Base-by-base conservation (phyloP, 768 basidiomycete species). In the Fistulinella prunicolor region DNA sequence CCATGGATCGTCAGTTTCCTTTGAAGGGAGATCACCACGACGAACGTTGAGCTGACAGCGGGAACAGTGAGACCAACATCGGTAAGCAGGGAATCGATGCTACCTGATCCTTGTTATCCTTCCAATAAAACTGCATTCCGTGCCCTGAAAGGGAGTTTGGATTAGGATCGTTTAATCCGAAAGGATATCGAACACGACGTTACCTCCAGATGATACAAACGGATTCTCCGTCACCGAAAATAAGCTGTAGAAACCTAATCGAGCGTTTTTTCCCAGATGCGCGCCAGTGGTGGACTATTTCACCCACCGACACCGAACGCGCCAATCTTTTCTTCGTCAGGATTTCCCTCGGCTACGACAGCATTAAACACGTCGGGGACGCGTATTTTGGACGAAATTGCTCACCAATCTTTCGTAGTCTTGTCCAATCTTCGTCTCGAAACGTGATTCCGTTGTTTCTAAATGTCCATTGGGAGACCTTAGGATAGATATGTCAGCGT, bases 121-220 rank as follows among this genome's bases (percentile, higher is more conserved):
- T 94, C 92, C 92, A 97, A 64, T 94, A 89, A 64, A 96, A 97
- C 0, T 84, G 86, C 93, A 95, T 95, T 82, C 91, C 93, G 61
- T 88, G 80, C 26, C 82, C 92, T 79, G 62, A 51, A 41, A 54
- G 21, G 34, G 51, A 24, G 21, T 17, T 34, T 46, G 13, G 42
- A 50, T 7, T 21, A 35, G 26, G 10, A 32, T 3, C 13, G 13
- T 14, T 32, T 10, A 19, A 36, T 19, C 4, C 16, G 12, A 5
- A 19, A 19, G 6, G 5, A 36, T 6, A 8, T 36, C 5, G 16
- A 6, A n/a, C 17, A 36, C 12, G 9, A 34, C 13, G 9, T 12
- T 62, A 85, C 86, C 80, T 71, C 88, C 88, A 16, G 88, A 91
- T 4, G 78, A 85, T 1, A 91, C 88, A 59, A 87, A 85, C 0